A percentile compares a stretch with the other conserved stretches of the same genome.
Evolutionary conservation across 73 alveolate genomes (phyloP).

Genomic region (Paramecium sexaurelia): DNA sequence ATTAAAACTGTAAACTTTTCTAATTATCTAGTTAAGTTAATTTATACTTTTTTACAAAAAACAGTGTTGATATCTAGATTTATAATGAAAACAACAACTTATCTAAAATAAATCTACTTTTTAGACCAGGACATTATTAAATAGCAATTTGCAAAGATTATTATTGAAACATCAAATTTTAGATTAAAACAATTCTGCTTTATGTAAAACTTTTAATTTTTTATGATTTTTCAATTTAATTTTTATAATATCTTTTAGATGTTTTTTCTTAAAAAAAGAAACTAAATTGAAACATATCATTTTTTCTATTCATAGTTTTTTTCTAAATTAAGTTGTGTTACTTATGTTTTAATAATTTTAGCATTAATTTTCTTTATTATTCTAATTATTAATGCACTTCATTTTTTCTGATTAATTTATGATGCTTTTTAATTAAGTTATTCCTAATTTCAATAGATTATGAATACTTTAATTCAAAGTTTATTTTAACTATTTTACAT

Average conservation of each 20-base stretch:
- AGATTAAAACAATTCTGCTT: too few relatives aligned
- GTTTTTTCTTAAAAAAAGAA: too few relatives aligned
- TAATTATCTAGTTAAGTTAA: neutral
- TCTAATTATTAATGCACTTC: neutral
- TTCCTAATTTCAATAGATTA: neutral
- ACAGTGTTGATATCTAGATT: neutral
- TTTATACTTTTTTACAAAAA: neutral
- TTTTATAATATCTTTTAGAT: too few relatives aligned
- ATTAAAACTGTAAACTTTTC: neutral
- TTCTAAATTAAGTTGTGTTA: neutral
- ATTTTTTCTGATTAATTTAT: neutral
- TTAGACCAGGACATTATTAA: conserved; percentile 16
- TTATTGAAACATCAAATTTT: too few relatives aligned
- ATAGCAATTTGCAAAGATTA: neutral
- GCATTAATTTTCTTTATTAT: conserved; percentile 8
- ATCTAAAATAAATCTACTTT: neutral
- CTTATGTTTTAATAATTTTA: neutral
- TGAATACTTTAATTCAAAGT: neutral
- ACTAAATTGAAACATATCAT: neutral
- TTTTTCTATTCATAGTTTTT: neutral
- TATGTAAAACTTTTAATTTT: too few relatives aligned
- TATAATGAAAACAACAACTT: neutral
- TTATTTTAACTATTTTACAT: conserved; percentile 15
- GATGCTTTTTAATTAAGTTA: neutral
- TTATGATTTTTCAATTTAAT: too few relatives aligned